phyloP scores from a whole-genome alignment of 1,139 yeast species.

The Geotrichum australiense region DNA sequence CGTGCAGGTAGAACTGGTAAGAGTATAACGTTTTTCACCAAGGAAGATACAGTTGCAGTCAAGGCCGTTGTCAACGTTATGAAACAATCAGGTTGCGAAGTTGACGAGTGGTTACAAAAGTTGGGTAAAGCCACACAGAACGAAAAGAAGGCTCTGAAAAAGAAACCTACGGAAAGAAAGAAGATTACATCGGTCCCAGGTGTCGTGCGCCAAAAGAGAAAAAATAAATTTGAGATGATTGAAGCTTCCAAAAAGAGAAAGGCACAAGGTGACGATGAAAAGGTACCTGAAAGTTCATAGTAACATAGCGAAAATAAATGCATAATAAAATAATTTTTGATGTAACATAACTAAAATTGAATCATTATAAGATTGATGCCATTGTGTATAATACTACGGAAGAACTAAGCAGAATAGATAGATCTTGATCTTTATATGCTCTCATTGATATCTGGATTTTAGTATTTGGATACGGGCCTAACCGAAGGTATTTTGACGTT shows the following conservation, averaged over 20 bases:
- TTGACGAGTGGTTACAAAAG: constrained; percentile 75
- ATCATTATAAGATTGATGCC: too few species aligned
- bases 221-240: constrained; percentile 62
- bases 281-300: too few species aligned
- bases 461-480: too few species aligned
- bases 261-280: constrained; percentile 21
- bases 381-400: too few species aligned
- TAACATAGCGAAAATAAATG: too few species aligned
- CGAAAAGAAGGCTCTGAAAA: constrained; percentile 59
- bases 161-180: constrained; percentile 55
- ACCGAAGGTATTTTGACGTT: too few species aligned
- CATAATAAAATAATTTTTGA: too few species aligned
- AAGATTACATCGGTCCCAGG: constrained; percentile 84
- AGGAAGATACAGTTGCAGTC: constrained; percentile 70
- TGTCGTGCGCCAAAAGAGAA: constrained; percentile 57
- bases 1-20: constrained; percentile 94
- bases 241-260: constrained; percentile 68
- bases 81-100: constrained; percentile 80
- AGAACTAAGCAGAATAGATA: too few species aligned
- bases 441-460: too few species aligned
- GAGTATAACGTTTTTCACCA: constrained; percentile 90
- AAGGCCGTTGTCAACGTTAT: constrained; percentile 87
- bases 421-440: too few species aligned
- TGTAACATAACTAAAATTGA: too few species aligned
- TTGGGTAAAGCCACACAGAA: constrained; percentile 61